Percentiles rank a stretch among this genome's conserved stretches.
These are phyloP conservation scores for Penicillium mononematosum DNA, from an alignment of 495 filamentous ascomycete species.

Conservation along the genomic window DNA sequence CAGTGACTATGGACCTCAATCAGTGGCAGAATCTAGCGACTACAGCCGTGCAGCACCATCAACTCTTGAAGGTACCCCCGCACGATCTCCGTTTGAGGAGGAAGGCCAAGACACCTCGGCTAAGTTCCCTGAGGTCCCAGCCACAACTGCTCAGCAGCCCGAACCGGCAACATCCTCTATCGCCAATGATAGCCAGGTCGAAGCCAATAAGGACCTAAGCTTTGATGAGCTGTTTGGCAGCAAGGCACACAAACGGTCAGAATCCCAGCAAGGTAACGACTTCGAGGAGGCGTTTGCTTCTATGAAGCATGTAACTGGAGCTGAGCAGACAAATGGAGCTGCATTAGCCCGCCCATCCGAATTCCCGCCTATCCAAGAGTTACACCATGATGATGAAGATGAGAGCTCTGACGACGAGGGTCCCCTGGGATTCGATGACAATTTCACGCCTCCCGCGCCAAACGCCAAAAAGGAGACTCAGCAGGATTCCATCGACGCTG, in stretches of 20 bases:
- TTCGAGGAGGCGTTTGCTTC: constrained; percentile 50
- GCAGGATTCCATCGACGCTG: constrained; percentile 36
- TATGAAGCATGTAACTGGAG: constrained; percentile 34
- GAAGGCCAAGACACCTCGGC: constrained; percentile 35
- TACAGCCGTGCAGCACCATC: constrained; percentile 27
- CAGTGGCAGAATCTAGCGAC: constrained; percentile 24
- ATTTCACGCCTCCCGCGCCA: constrained; percentile 77
- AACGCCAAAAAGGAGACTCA: constrained; percentile 22
- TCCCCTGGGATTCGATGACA: constrained; percentile 78
- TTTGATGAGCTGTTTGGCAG: constrained; percentile 57
- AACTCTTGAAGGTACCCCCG: constrained; percentile 19
- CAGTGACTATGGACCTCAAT: constrained; percentile 25
- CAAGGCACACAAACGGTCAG: constrained; percentile 54
- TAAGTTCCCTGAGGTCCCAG: constrained; percentile 31
- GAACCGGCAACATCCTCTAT: constrained; percentile 23
- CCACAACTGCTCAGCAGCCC: constrained; percentile 17
- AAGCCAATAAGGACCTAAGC: constrained; percentile 35
- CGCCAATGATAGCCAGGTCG: constrained; percentile 22
- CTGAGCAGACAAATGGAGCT: constrained; percentile 32
- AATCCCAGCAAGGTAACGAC: constrained; percentile 56
- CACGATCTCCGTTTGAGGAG: constrained; percentile 47
- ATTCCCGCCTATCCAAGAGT: constrained; percentile 89
- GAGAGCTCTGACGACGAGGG: constrained; percentile 74
- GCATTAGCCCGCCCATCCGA: constrained; percentile 51
- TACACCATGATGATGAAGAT: constrained; percentile 72